Evolutionary conservation across 1,284 basidiomycete genomes (phyloP), one percentile per base, ranked within the genome.

Genomic region (Marasmius sp.): DNA sequence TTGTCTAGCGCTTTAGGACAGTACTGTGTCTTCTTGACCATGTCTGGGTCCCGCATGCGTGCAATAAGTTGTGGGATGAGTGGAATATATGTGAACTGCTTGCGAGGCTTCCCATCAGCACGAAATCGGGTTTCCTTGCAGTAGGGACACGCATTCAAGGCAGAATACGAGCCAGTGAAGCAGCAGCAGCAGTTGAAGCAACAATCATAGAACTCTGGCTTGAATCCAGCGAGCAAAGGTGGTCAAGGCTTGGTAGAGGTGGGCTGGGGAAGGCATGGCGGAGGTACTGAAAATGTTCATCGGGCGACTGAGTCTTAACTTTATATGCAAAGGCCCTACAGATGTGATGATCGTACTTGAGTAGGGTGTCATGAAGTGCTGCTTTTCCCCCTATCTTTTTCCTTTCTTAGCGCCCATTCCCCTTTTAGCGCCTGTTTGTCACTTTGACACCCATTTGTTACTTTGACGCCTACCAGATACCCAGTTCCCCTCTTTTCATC

Each of bases 41-140:
- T 45, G 1, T 65, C 48, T 3, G 14, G 43, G 54, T 67, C 64
- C 6, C 22, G 27, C 45, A 54, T 65, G 12, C 65, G 58, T 16
- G 66, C 61, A 33, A 60, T 47, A n/a, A 72, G 65, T 1, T 66
- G 67, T 20, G 69, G 70, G 9, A 67, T 70, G 8, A 73, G 34
- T 4, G 70, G 71, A 34, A 71, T 54, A 56, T 72, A 72, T 14
- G 45, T 48, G 58, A 67, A 73, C 5, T 47, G 11, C 20, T 64
- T 64, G 0, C 58, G 55, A 9, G 71, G 62, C 27, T 64, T 38
- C 7, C 67, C 67, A 34, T 62, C 34, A 0, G 49, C 6, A 10
- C 63, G 43, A 43, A 49, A 70, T 0, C 70, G 71, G 33, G 34
- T 27, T 43, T 67, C 61, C 11, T 61, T 58, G 64, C 70, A 72